These are phyloP conservation scores for Plantago elongata DNA, from an alignment of 257 asterid genomes.

Conservation along the genomic window DNA sequence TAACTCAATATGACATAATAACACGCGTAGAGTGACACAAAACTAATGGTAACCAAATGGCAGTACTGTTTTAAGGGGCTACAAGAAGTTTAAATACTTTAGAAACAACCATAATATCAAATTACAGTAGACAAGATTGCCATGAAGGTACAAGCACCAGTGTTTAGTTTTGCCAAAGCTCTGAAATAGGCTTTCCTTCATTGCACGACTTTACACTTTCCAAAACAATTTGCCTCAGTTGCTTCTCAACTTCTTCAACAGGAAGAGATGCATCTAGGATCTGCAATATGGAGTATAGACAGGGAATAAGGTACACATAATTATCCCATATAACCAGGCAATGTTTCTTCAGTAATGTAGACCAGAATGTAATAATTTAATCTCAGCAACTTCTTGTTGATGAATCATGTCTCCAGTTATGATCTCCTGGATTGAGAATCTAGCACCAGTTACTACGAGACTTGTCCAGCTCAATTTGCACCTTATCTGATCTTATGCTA, in stretches of 20 bases:
- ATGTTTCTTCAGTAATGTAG: too few relatives aligned
- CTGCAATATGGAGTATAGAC: constrained; percentile 31
- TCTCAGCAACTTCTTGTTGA: too few relatives aligned
- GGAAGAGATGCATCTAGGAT: constrained; percentile 67
- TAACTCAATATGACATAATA: too few relatives aligned
- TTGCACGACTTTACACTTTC: constrained; percentile 49
- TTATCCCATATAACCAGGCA: too few relatives aligned
- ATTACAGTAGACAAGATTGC: not conserved
- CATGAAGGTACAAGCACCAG: constrained; percentile 2
- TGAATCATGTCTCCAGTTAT: too few relatives aligned
- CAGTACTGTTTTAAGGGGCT: not conserved
- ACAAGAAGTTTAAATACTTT: not conserved
- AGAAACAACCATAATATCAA: not conserved
- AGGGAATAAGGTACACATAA: constrained; percentile 3
- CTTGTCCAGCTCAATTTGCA: too few relatives aligned
- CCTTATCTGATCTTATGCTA: too few relatives aligned
- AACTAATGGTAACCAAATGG: not conserved
- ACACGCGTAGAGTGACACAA: too few relatives aligned
- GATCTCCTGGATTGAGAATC: not conserved
- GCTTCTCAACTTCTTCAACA: constrained; percentile 65
- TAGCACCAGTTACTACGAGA: not conserved
- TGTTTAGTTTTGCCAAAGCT: constrained; percentile 50
- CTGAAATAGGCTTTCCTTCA: constrained; percentile 57
- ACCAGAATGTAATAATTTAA: too few relatives aligned
- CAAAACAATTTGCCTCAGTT: constrained; percentile 38